phyloP scores from a whole-genome alignment of 108 stramenopile genomes.

The Conticribra guillardii region DNA sequence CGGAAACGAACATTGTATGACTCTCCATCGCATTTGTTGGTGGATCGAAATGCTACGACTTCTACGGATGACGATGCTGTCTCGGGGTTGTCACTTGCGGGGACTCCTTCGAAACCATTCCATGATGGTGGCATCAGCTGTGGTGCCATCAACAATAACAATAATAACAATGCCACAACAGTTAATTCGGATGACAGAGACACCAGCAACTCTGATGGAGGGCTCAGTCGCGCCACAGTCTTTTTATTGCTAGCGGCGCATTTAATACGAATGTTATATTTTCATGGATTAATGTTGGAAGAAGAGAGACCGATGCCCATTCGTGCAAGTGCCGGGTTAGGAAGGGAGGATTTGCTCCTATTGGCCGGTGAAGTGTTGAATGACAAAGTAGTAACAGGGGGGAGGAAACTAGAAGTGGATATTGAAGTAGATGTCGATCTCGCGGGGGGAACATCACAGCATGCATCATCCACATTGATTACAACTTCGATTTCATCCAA shows the following conservation, averaged over 20 bases:
- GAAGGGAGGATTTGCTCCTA: background rate
- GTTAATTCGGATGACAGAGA: background rate
- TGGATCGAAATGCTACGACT: background rate
- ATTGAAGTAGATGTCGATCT: too few species aligned
- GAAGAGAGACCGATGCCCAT: background rate
- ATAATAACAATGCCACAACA: background rate
- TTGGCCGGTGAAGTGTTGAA: background rate
- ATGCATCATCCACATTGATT: background rate
- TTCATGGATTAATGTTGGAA: conserved; percentile 41
- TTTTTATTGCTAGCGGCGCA: conserved; percentile 41
- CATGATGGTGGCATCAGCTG: background rate
- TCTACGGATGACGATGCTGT: background rate
- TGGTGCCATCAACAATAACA: background rate
- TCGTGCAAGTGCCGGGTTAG: background rate
- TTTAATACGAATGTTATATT: conserved; percentile 48
- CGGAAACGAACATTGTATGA: background rate
- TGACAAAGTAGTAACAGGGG: too few species aligned
- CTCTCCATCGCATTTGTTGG: background rate
- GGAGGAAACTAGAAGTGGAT: too few species aligned
- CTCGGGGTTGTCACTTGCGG: background rate
- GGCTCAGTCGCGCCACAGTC: conserved; percentile 42
- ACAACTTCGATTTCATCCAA: background rate
- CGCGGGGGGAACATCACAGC: background rate
- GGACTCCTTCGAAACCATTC: conserved; percentile 26
- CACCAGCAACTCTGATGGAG: conserved; percentile 5